Percentiles rank a stretch among this genome's conserved stretches.
Evolutionary conservation across 2,329 filamentous ascomycete genomes (phyloP).

Genomic region (Polytolypa hystricis): DNA sequence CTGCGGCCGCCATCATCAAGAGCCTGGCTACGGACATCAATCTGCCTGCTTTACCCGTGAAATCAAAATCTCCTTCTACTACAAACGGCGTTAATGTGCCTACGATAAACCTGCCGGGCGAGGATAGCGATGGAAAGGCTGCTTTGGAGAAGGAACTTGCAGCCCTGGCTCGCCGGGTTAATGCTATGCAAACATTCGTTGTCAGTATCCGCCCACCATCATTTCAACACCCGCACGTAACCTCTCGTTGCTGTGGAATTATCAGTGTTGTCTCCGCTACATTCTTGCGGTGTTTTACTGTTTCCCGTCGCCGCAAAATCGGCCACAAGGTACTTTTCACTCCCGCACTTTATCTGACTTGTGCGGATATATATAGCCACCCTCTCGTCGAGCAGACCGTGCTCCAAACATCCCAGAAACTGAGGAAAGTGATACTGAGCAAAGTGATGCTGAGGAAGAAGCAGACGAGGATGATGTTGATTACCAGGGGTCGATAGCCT

Average conservation of each 20-base stretch:
- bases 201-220: conserved; percentile 28
- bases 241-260: too few relatives aligned
- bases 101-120: conserved; percentile 63
- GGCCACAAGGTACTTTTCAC: too few relatives aligned
- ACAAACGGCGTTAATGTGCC: conserved; percentile 41
- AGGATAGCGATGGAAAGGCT: conserved; percentile 62
- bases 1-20: conserved; percentile 35
- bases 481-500: conserved; percentile 72
- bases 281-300: neutral
- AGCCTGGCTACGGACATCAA: conserved; percentile 33
- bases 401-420: conserved; percentile 23
- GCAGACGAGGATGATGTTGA: conserved; percentile 44
- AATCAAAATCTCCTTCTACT: conserved; percentile 15
- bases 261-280: neutral
- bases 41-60: conserved; percentile 20
- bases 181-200: conserved; percentile 70
- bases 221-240: neutral
- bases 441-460: conserved; percentile 17
- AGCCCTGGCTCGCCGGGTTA: conserved; percentile 64
- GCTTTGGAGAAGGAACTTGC: conserved; percentile 73
- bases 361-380: conserved; percentile 21
- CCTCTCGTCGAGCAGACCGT: conserved; percentile 26
- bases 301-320: too few relatives aligned
- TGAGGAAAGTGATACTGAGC: conserved; percentile 20
- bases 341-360: conserved; percentile 20